Evolutionary conservation across 768 basidiomycete species (phyloP).

Genomic region (Plicaturopsis crispa): DNA sequence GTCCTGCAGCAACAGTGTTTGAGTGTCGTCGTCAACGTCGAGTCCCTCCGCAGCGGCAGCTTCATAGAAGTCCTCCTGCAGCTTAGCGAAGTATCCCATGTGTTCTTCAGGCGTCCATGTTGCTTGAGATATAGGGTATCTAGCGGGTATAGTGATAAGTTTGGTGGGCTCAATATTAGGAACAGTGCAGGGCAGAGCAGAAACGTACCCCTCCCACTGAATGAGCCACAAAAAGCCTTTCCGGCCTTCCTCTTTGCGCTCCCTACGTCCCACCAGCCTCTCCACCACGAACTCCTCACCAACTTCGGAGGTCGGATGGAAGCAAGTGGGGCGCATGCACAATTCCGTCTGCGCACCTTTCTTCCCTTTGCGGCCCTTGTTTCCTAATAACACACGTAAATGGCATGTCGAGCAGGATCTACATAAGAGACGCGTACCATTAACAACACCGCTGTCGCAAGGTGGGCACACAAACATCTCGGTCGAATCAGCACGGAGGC

Average conservation of each 20-base stretch:
- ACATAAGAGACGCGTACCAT: background rate
- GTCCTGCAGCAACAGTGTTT: background rate
- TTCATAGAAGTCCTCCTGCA: background rate
- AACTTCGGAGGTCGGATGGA: background rate
- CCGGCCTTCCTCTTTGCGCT: background rate
- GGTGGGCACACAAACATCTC: conserved; percentile 34
- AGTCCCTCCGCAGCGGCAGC: background rate
- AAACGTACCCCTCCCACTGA: background rate
- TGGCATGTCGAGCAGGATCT: too few relatives aligned
- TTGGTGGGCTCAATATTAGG: background rate
- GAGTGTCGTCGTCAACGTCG: background rate
- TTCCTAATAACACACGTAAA: too few relatives aligned
- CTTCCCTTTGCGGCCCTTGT: background rate
- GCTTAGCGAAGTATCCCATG: background rate
- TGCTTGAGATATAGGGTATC: background rate
- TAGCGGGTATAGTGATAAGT: too few relatives aligned
- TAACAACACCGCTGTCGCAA: conserved; percentile 20
- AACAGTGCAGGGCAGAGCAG: background rate
- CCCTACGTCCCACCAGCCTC: background rate
- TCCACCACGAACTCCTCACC: background rate
- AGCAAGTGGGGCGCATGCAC: background rate
- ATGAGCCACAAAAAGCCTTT: background rate
- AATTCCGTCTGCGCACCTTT: background rate
- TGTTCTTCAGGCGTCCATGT: background rate
- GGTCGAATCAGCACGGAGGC: conserved; percentile 21